Evolutionary conservation across 768 basidiomycete genomes (phyloP), one percentile per base, ranked within the genome.

Genomic region (Lactarius pseudohatsudake): DNA sequence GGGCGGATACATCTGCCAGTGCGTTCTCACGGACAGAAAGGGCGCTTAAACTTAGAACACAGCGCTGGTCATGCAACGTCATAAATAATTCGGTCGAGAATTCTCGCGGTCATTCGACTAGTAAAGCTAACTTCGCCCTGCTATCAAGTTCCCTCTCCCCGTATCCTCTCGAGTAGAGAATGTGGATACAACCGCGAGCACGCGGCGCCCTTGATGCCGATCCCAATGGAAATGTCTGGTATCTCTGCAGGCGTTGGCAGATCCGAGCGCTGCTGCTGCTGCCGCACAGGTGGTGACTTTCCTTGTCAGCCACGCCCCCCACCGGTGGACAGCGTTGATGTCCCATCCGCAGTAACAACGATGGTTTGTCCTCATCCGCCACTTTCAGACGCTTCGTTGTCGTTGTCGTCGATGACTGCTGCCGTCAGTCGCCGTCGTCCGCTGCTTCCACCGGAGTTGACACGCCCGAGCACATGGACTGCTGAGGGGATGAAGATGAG

Each of bases 171-270:
- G 10, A 69, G 64, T 1, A 69, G 43, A 50, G 70, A 69, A 9
- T 69, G 40, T 2, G 64, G 50, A 47, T 53, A 57, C 20, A 41
- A n/a, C 15, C 38, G 62, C 30, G 68, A 63, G 8, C 65, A 43
- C 38, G 68, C 68, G 15, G 70, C 68, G 1, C 70, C 68, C 45
- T 66, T 71, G 54, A 70, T 69, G 22, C 68, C 64, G 10, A 70
- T 45, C 20, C 70, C 64, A 10, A 57, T 22, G 16, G 53, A 20
- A 38, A 43, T 1, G 13, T 59, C 41, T 11, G 57, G 41, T 1
- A 54, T n/a, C 34, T 58, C 41, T n/a, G 47, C 20, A 41, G 47
- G n/a, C 16, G 47, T 28, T 8, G n/a, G n/a, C n/a, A n/a, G 38
- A 36, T 28, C 40, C 41, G 53, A 64, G 53, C 22, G 16, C 45